Evolutionary conservation across 1,284 basidiomycete species (phyloP).

Genomic region (Apiotrichum mycotoxinovorans): DNA sequence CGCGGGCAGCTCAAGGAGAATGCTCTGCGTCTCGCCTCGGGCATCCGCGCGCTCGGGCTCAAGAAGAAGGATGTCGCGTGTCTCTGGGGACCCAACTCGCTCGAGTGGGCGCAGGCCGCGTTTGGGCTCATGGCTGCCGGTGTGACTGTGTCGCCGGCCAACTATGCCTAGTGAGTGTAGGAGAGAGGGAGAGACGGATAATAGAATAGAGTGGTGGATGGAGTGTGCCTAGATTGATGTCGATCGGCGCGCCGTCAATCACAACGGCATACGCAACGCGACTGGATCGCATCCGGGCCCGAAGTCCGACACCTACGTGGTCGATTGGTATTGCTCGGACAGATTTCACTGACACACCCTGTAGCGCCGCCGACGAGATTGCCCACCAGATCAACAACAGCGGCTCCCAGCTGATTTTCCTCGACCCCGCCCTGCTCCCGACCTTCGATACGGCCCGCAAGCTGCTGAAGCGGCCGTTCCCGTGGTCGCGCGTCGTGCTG

Average conservation of each 20-base stretch:
- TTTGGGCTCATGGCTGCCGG: slow-evolving; percentile 54
- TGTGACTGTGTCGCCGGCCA: slow-evolving; percentile 37
- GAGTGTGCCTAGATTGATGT: no score
- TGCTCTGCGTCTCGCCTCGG: slow-evolving; percentile 59
- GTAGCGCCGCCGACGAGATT: slow-evolving; percentile 45
- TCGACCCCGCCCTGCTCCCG: slow-evolving; percentile 56
- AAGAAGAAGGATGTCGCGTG: slow-evolving; percentile 36
- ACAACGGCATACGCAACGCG: no score
- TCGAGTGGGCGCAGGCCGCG: slow-evolving; percentile 63
- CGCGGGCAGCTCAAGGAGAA: slow-evolving; percentile 58
- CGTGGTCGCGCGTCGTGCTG: slow-evolving; percentile 13
- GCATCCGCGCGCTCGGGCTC: slow-evolving; percentile 48
- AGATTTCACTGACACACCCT: no score
- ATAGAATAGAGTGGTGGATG: no score
- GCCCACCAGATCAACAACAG: slow-evolving; percentile 54
- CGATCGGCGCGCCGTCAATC: no score
- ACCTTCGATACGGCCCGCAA: slow-evolving; percentile 26
- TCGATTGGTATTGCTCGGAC: no score
- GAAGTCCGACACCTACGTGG: no score
- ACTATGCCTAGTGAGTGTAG: slow-evolving; percentile 40
- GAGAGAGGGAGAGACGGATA: neutral
- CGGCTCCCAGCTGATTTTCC: slow-evolving; percentile 57
- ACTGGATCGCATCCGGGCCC: no score
- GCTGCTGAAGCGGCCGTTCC: slow-evolving; percentile 11
- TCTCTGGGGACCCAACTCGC: slow-evolving; percentile 54